Conservation (phyloP, 192 early-diverging fungal genomes). For the Coemansia sp. region DNA sequence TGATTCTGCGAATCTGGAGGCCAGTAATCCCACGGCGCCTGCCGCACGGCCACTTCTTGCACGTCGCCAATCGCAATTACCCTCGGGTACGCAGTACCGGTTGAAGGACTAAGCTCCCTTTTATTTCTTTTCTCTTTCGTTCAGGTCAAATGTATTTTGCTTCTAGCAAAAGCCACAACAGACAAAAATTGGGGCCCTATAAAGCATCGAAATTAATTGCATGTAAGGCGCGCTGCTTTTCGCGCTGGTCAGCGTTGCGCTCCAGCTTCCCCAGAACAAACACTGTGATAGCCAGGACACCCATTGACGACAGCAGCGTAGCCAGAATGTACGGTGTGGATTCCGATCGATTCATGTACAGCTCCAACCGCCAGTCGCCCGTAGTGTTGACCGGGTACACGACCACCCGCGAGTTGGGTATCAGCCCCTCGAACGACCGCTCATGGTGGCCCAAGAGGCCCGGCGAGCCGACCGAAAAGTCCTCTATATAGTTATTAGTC, state of each 20-base stretch:
- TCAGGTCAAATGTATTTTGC: background rate
- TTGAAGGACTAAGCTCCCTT: constrained; percentile 5
- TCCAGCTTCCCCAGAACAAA: constrained; percentile 72
- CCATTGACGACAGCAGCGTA: constrained; percentile 67
- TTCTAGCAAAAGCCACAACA: no score
- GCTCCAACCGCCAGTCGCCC: constrained; percentile 73
- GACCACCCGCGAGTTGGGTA: constrained; percentile 90
- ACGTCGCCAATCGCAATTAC: constrained; percentile 13
- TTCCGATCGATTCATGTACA: constrained; percentile 86
- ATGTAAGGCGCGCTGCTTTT: constrained; percentile 74
- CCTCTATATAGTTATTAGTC: constrained; percentile 96
- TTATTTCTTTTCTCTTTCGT: background rate
- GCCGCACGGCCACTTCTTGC: constrained; percentile 2
- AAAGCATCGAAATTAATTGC: constrained; percentile 93
- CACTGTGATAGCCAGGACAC: constrained; percentile 70
- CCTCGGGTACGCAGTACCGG: constrained; percentile 11
- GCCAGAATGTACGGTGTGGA: constrained; percentile 81
- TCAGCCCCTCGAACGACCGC: constrained; percentile 71
- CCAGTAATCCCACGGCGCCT: background rate
- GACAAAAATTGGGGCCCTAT: constrained; percentile 28
- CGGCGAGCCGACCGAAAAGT: constrained; percentile 76
- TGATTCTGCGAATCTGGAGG: background rate
- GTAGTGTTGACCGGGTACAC: constrained; percentile 64
- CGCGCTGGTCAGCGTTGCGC: constrained; percentile 71
- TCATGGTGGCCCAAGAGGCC: constrained; percentile 15